Evolutionary conservation across 2,329 filamentous ascomycete genomes (phyloP).

Genomic region (Xylariaceae sp.): DNA sequence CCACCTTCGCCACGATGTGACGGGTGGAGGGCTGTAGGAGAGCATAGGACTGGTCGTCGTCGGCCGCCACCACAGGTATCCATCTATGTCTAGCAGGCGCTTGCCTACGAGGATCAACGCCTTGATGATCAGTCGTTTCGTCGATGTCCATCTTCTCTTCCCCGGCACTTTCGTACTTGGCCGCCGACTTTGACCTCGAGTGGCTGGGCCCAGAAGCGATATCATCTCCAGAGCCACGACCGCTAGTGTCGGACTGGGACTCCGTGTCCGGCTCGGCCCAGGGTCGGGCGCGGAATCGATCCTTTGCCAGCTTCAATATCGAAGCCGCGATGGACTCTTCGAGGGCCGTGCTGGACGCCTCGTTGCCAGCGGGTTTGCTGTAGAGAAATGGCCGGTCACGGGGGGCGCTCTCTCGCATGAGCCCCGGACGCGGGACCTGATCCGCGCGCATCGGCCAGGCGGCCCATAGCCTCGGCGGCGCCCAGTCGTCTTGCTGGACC

Average conservation of each 20-base stretch:
- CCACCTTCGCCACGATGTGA: slow-evolving; percentile 63
- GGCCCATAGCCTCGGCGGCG: slow-evolving; percentile 60
- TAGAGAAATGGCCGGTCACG: slow-evolving; percentile 38
- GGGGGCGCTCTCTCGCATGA: slow-evolving; percentile 33
- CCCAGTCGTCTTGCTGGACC: slow-evolving; percentile 32
- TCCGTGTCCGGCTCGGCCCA: slow-evolving; percentile 20
- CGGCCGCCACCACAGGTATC: slow-evolving; percentile 53
- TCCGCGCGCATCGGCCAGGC: slow-evolving; percentile 70
- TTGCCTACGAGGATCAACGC: no score
- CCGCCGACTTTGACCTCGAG: slow-evolving; percentile 10
- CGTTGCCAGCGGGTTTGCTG: slow-evolving; percentile 34
- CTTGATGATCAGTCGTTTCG: no score
- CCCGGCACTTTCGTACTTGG: slow-evolving; percentile 12
- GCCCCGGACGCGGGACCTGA: slow-evolving; percentile 51
- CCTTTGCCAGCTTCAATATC: slow-evolving; percentile 60
- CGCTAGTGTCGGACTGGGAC: not conserved
- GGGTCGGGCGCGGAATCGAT: slow-evolving; percentile 43
- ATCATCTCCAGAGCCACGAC: slow-evolving; percentile 10
- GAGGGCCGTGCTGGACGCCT: slow-evolving; percentile 51
- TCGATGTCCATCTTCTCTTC: slow-evolving; percentile 18
- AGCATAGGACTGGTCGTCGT: slow-evolving; percentile 60
- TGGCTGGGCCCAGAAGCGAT: slow-evolving; percentile 8
- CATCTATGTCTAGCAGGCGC: no score
- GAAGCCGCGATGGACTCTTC: slow-evolving; percentile 63
- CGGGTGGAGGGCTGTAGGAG: slow-evolving; percentile 62